These are phyloP conservation scores for Urochloa ruziziensis DNA, from an alignment of 176 grass and related monocot species.

Conservation along the genomic window DNA sequence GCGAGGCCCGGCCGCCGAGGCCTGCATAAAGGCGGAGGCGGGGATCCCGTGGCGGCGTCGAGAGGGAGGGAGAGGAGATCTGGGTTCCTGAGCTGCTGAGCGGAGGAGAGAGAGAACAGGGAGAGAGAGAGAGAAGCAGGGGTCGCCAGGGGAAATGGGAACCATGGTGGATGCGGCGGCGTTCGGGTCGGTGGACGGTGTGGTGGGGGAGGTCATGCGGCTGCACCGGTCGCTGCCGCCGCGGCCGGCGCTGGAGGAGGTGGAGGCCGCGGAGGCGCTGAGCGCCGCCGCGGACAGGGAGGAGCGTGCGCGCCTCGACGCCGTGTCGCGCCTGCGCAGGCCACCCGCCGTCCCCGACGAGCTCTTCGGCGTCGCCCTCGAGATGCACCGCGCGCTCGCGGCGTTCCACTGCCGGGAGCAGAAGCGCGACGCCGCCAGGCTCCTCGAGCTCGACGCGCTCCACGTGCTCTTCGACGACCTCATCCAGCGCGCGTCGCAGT, in stretches of 20 bases:
- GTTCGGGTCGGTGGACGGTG: slow-evolving; percentile 66
- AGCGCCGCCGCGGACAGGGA: slow-evolving; percentile 75
- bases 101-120: neutral
- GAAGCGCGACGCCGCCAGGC: slow-evolving; percentile 73
- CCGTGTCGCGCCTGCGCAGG: slow-evolving; percentile 51
- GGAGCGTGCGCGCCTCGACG: slow-evolving; percentile 67
- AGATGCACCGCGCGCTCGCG: slow-evolving; percentile 88
- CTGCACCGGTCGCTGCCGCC: slow-evolving; percentile 75
- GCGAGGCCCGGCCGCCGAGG: neutral
- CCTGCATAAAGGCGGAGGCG: slow-evolving; percentile 34
- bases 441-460: slow-evolving; percentile 80
- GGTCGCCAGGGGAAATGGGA: slow-evolving; percentile 23
- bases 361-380: slow-evolving; percentile 84
- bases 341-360: slow-evolving; percentile 69
- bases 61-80: neutral
- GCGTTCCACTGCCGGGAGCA: slow-evolving; percentile 74
- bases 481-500: slow-evolving; percentile 76
- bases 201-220: slow-evolving; percentile 82
- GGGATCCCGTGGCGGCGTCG: neutral
- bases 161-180: slow-evolving; percentile 48
- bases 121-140: neutral
- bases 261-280: slow-evolving; percentile 76
- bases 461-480: slow-evolving; percentile 72
- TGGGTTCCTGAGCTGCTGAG: slow-evolving; percentile 4
- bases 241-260: slow-evolving; percentile 71